Evolutionary conservation across 2,329 filamentous ascomycete genomes (phyloP).

Genomic region (Sporothrix variecibatus): DNA sequence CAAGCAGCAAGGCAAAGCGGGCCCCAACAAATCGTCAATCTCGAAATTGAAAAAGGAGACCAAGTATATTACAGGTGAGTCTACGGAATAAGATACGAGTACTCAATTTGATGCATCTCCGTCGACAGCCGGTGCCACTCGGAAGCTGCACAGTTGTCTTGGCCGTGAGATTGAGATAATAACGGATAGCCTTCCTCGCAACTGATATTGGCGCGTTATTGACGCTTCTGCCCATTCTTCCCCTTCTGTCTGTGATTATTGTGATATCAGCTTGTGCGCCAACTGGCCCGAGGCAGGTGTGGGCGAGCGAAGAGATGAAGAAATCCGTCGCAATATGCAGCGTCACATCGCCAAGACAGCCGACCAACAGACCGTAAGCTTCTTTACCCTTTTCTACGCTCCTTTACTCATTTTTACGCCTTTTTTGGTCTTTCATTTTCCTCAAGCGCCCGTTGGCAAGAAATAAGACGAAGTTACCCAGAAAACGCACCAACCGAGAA

Average conservation of each 20-base stretch:
- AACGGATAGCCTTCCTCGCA: neutral
- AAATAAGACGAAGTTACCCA: neutral
- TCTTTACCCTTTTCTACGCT: neutral
- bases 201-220: neutral
- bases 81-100: neutral
- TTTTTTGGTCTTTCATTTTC: neutral
- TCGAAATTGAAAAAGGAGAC: neutral
- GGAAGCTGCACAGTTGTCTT: constrained; percentile 4
- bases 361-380: constrained; percentile 5
- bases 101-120: neutral
- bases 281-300: neutral
- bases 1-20: constrained; percentile 6
- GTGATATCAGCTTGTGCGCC: neutral
- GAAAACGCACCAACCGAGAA: neutral
- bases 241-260: neutral
- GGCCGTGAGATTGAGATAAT: neutral
- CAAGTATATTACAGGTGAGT: neutral
- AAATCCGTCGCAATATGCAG: constrained; percentile 8
- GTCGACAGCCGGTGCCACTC: neutral
- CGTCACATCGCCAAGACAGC: constrained; percentile 17
- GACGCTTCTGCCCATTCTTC: neutral
- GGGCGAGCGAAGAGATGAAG: neutral
- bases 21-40: neutral
- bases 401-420: neutral
- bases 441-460: constrained; percentile 1